These are phyloP conservation scores for Lodderomyces oxycetoniae DNA, from an alignment of 1,139 yeast species.

Conservation along the genomic window DNA sequence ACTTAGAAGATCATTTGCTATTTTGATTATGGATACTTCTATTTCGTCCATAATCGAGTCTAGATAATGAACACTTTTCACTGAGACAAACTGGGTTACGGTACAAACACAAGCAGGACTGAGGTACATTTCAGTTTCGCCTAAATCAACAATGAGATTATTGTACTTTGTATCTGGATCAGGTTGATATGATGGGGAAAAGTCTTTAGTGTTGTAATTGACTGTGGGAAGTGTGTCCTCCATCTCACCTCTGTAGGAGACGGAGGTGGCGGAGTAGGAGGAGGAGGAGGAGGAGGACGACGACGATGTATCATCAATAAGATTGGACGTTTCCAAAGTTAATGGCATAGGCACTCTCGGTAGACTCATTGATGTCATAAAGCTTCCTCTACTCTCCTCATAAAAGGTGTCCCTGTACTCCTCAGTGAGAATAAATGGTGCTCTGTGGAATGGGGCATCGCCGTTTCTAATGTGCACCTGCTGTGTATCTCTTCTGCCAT, in stretches of 20 bases:
- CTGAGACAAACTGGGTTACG: conserved; percentile 28
- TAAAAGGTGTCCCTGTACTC: conserved; percentile 45
- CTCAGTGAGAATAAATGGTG: conserved; percentile 62
- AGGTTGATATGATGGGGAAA: conserved; percentile 36
- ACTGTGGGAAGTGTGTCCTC: conserved; percentile 23
- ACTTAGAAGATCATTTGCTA: conserved; percentile 33
- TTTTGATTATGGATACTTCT: conserved; percentile 55
- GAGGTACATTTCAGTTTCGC: conserved; percentile 33
- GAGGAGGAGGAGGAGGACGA: background rate
- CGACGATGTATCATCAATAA: background rate
- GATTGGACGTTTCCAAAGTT: conserved; percentile 17
- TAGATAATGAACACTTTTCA: conserved; percentile 34
- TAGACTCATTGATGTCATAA: conserved; percentile 57
- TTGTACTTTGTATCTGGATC: conserved; percentile 51
- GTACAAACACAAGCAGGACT: conserved; percentile 34
- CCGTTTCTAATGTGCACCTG: conserved; percentile 61
- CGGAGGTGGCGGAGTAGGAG: background rate
- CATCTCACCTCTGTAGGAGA: background rate
- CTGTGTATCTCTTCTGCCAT: conserved; percentile 48
- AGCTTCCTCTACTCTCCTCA: conserved; percentile 44
- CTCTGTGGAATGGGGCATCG: conserved; percentile 81
- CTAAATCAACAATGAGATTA: conserved; percentile 50
- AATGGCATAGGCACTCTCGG: conserved; percentile 67
- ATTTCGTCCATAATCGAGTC: conserved; percentile 56
- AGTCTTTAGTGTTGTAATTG: conserved; percentile 41